Evolutionary conservation across 1,284 basidiomycete species (phyloP).

Genomic region (Cryptococcus sp.): DNA sequence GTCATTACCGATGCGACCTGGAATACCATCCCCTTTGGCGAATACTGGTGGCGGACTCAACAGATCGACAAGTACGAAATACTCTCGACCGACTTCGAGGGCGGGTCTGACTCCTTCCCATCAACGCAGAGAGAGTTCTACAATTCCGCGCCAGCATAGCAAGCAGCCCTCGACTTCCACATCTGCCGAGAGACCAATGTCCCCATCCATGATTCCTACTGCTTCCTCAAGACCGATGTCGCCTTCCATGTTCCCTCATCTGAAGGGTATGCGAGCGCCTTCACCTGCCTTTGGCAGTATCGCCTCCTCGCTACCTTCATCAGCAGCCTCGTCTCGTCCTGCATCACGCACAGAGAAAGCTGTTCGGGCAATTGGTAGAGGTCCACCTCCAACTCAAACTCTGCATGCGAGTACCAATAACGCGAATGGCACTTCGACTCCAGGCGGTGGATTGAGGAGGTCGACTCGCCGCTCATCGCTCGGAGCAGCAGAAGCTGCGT

Average conservation of each 20-base stretch:
- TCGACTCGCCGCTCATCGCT: constrained; percentile 30
- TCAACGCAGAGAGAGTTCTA: too few relatives aligned
- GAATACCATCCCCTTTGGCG: constrained; percentile 48
- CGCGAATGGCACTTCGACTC: constrained; percentile 9
- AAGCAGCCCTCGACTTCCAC: background rate
- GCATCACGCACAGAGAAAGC: constrained; percentile 11
- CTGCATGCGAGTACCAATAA: background rate
- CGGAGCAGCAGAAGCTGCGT: constrained; percentile 18
- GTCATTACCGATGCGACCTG: constrained; percentile 40
- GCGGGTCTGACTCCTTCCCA: background rate
- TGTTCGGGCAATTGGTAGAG: constrained; percentile 23
- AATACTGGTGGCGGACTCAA: constrained; percentile 9
- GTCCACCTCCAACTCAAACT: constrained; percentile 27
- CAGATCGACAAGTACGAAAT: constrained; percentile 10
- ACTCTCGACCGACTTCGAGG: constrained; percentile 11
- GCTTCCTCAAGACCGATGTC: constrained; percentile 26
- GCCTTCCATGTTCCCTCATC: constrained; percentile 23
- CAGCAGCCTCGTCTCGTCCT: constrained; percentile 15
- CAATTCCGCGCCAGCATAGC: too few relatives aligned
- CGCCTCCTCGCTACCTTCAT: constrained; percentile 6
- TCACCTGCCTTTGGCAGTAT: constrained; percentile 18
- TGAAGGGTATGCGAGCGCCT: constrained; percentile 17
- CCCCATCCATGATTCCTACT: constrained; percentile 14
- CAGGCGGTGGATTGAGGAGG: constrained; percentile 11
- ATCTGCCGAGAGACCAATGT: constrained; percentile 10